Evolutionary conservation across 2,329 filamentous ascomycete species (phyloP).

Genomic region (Venturia nashicola): DNA sequence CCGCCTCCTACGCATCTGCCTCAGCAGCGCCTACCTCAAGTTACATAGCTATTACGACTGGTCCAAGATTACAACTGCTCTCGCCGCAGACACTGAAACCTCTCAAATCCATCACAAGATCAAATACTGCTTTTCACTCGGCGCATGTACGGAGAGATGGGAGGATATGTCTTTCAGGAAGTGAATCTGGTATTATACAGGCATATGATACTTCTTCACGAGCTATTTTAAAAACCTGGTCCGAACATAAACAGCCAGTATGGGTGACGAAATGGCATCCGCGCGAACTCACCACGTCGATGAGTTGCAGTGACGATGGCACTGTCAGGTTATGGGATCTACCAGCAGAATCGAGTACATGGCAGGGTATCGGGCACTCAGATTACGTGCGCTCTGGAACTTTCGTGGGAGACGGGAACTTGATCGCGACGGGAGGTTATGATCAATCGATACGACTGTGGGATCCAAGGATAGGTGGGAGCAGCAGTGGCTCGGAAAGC

Average conservation of each 20-base stretch:
- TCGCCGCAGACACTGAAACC: constrained; percentile 85
- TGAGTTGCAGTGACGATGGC: constrained; percentile 85
- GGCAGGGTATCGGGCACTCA: constrained; percentile 71
- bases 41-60: constrained; percentile 73
- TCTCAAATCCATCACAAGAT: constrained; percentile 86
- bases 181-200: constrained; percentile 84
- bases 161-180: constrained; percentile 77
- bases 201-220: constrained; percentile 86
- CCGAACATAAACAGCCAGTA: constrained; percentile 84
- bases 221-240: constrained; percentile 91
- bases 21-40: constrained; percentile 25
- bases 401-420: constrained; percentile 52
- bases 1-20: constrained; percentile 13
- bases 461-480: constrained; percentile 64
- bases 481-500: constrained; percentile 20
- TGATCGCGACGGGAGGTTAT: constrained; percentile 77
- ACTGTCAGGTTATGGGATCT: constrained; percentile 93
- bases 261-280: constrained; percentile 91
- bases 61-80: constrained; percentile 85
- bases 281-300: constrained; percentile 68
- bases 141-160: constrained; percentile 84
- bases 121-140: constrained; percentile 64
- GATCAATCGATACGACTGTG: constrained; percentile 87
- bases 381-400: constrained; percentile 70
- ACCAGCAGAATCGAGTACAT: constrained; percentile 62